phyloP scores from a whole-genome alignment of 106 monocot species.

The Ottelia alismoides region DNA sequence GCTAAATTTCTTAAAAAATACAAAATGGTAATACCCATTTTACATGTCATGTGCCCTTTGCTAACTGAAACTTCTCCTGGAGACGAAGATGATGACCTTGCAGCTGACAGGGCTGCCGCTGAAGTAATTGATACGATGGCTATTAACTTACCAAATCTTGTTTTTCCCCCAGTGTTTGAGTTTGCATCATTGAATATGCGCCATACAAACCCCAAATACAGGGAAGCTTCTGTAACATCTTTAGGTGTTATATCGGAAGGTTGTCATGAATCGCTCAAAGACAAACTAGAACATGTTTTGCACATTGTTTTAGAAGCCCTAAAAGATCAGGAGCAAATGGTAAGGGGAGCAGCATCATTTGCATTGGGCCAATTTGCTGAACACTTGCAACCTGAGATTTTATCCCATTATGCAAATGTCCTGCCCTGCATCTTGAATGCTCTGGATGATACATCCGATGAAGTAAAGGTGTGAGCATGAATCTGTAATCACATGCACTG shows the following conservation, averaged over 20 bases:
- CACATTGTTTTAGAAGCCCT: constrained; percentile 77
- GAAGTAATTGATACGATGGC: constrained; percentile 99
- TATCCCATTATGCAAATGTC: constrained; percentile 63
- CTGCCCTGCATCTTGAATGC: constrained; percentile 88
- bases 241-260: constrained; percentile 95
- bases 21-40: constrained; percentile 70
- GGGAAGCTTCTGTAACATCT: constrained; percentile 91
- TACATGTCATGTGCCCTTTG: constrained; percentile 92
- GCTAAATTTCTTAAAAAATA: constrained; percentile 83
- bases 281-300: constrained; percentile 50
- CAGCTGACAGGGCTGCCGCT: constrained; percentile 92
- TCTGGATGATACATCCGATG: constrained; percentile 88
- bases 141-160: constrained; percentile 81
- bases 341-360: constrained; percentile 99
- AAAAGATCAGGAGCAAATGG: constrained; percentile 94
- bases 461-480: constrained; percentile 72
- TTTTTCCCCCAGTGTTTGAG: constrained; percentile 70
- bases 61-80: constrained; percentile 69
- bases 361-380: constrained; percentile 96
- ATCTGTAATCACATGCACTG: too few species aligned
- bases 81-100: constrained; percentile 78
- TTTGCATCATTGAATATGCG: constrained; percentile 64
- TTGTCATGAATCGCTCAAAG: constrained; percentile 69
- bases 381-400: constrained; percentile 88
- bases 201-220: constrained; percentile 62